A percentile compares a stretch with the other conserved stretches of the same genome.
phyloP scores from a whole-genome alignment of 176 grass and related monocot species.

The Lolium multiflorum region DNA sequence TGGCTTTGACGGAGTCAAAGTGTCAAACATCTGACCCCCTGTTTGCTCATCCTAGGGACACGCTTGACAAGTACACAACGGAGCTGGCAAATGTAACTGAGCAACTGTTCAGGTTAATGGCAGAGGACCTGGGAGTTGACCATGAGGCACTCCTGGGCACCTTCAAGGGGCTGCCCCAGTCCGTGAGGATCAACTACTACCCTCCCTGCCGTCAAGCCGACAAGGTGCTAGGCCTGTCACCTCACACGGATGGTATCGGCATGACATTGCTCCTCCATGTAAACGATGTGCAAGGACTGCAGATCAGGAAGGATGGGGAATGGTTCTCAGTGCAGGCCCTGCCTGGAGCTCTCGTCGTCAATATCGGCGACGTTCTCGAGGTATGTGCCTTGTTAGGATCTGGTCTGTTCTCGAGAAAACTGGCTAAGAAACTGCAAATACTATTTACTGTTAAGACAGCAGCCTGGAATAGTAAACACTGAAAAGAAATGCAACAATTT shows the following conservation, averaged over 20 bases:
- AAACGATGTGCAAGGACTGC: conserved; percentile 65
- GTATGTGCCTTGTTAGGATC: neutral
- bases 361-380: conserved; percentile 31
- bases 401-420: neutral
- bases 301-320: conserved; percentile 60
- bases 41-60: conserved; percentile 17
- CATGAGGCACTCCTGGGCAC: conserved; percentile 35
- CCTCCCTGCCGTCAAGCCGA: conserved; percentile 60
- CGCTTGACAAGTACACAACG: conserved; percentile 36
- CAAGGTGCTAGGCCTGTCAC: conserved; percentile 67
- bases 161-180: conserved; percentile 50
- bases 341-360: conserved; percentile 31
- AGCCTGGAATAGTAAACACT: neutral
- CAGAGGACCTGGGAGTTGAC: conserved; percentile 49
- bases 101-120: conserved; percentile 51
- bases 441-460: neutral
- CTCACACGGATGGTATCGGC: conserved; percentile 59
- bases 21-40: neutral
- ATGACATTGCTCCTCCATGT: conserved; percentile 64
- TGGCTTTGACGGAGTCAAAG: neutral
- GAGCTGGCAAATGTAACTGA: conserved; percentile 46
- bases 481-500: too few species aligned
- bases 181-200: conserved; percentile 72
- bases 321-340: conserved; percentile 42
- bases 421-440: neutral